A percentile compares a stretch with the other conserved stretches of the same genome.
These are phyloP conservation scores for Lecanicillium sp. DNA, from an alignment of 2,329 filamentous ascomycete genomes.

Conservation along the genomic window DNA sequence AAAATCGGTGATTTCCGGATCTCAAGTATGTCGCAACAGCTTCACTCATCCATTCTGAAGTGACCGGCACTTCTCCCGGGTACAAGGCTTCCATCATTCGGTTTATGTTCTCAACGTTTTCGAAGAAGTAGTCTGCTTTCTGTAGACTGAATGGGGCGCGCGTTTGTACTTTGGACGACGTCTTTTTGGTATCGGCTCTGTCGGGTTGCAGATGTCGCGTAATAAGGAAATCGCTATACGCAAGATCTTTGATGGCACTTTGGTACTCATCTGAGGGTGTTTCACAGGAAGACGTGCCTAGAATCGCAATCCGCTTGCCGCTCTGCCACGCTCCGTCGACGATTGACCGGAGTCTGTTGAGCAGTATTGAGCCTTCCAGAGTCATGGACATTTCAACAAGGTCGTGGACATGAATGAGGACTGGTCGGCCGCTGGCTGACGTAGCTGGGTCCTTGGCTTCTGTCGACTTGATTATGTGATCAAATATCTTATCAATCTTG, in stretches of 20 bases:
- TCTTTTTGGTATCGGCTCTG: slow-evolving; percentile 12
- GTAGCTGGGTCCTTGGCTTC: slow-evolving; percentile 25
- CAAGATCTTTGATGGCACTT: slow-evolving; percentile 29
- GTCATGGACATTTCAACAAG: slow-evolving; percentile 69
- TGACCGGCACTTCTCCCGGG: slow-evolving; percentile 7
- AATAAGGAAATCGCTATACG: slow-evolving; percentile 31
- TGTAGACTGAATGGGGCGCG: slow-evolving; percentile 16
- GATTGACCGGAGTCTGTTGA: slow-evolving; percentile 60
- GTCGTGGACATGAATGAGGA: slow-evolving; percentile 75
- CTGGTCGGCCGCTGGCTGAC: slow-evolving; percentile 29
- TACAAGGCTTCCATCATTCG: slow-evolving; percentile 35
- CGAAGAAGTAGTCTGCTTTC: slow-evolving; percentile 30
- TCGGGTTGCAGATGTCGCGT: slow-evolving; percentile 25
- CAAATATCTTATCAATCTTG: slow-evolving; percentile 50
- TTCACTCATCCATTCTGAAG: neutral
- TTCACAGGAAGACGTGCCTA: slow-evolving; percentile 65
- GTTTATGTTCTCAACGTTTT: slow-evolving; percentile 39
- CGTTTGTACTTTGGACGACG: slow-evolving; percentile 1
- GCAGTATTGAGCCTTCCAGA: slow-evolving; percentile 58
- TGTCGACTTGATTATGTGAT: slow-evolving; percentile 44
- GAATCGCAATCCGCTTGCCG: slow-evolving; percentile 64
- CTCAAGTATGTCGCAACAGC: slow-evolving; percentile 11
- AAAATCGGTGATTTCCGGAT: slow-evolving; percentile 17
- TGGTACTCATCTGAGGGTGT: slow-evolving; percentile 36
- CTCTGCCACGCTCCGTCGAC: slow-evolving; percentile 64